phyloP scores from a whole-genome alignment of 495 filamentous ascomycete species.

The Penicillium goetzii region DNA sequence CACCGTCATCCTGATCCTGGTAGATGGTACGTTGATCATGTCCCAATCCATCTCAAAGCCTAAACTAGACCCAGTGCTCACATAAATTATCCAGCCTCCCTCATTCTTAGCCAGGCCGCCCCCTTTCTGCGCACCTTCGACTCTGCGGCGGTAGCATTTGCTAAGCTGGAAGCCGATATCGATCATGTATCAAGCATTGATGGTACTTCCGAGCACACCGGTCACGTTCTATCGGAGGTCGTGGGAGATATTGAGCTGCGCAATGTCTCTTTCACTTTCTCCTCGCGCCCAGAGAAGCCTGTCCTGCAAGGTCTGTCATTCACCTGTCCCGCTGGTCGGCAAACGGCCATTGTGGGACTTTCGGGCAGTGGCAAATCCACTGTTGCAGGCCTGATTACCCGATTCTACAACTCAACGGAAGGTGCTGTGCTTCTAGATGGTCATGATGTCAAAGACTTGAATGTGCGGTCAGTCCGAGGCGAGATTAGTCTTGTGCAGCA shows the following conservation, averaged over 20 bases:
- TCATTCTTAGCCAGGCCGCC: slow-evolving; percentile 64
- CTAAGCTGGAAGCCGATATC: slow-evolving; percentile 53
- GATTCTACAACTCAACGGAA: slow-evolving; percentile 49
- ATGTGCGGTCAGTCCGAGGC: slow-evolving; percentile 57
- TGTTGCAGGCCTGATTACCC: slow-evolving; percentile 55
- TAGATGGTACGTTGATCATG: slow-evolving; percentile 51
- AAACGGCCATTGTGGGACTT: slow-evolving; percentile 66
- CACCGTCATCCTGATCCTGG: slow-evolving; percentile 65
- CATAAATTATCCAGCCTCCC: slow-evolving; percentile 47
- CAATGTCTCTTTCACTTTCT: slow-evolving; percentile 62
- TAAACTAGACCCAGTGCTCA: not conserved
- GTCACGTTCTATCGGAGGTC: slow-evolving; percentile 36
- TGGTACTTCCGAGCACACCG: slow-evolving; percentile 36
- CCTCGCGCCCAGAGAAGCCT: slow-evolving; percentile 58
- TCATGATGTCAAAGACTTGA: slow-evolving; percentile 55
- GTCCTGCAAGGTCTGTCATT: slow-evolving; percentile 23
- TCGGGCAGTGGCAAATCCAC: slow-evolving; percentile 74
- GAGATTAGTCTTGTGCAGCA: slow-evolving; percentile 66
- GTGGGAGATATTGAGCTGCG: slow-evolving; percentile 50
- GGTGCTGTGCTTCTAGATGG: slow-evolving; percentile 55
- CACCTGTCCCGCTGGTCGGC: slow-evolving; percentile 51
- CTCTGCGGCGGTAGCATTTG: slow-evolving; percentile 56
- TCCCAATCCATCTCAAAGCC: not conserved
- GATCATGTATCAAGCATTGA: slow-evolving; percentile 54
- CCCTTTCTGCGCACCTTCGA: slow-evolving; percentile 62